phyloP scores from a whole-genome alignment of 306 rosid genomes.

The Inga laurina region DNA sequence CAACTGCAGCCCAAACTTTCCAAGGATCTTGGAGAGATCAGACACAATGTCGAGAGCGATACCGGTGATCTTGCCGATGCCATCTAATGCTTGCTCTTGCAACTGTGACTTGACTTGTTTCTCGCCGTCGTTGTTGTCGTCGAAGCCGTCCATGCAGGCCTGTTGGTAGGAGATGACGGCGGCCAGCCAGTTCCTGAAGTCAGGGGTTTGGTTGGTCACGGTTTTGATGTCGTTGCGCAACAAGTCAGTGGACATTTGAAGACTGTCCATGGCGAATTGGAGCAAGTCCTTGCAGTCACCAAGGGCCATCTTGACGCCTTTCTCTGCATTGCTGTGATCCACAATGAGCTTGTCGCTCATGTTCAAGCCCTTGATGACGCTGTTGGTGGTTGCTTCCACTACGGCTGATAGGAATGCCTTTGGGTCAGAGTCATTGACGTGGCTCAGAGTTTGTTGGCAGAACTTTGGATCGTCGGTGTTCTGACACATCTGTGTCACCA shows the following conservation, averaged over 20 bases:
- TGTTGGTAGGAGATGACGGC: constrained; percentile 50
- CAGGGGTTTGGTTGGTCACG: constrained; percentile 31
- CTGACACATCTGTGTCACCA: constrained; percentile 40
- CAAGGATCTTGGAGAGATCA: constrained; percentile 27
- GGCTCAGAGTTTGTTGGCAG: constrained; percentile 47
- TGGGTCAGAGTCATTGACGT: constrained; percentile 33
- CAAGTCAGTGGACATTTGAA: constrained; percentile 26
- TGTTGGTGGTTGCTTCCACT: constrained; percentile 39
- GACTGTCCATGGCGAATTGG: constrained; percentile 44
- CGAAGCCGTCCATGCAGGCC: constrained; percentile 11
- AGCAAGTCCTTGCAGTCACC: constrained; percentile 68
- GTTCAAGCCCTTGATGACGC: constrained; percentile 45
- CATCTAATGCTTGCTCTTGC: neutral
- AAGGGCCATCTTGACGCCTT: constrained; percentile 43
- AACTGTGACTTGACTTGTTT: constrained; percentile 10
- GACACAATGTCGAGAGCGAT: constrained; percentile 49
- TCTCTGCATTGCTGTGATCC: constrained; percentile 22
- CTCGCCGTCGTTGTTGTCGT: constrained; percentile 21
- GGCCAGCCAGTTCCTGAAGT: constrained; percentile 67
- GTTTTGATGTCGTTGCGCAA: constrained; percentile 36
- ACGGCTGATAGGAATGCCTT: constrained; percentile 44
- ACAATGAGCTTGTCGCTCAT: constrained; percentile 47
- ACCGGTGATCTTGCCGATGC: constrained; percentile 35
- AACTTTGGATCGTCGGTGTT: constrained; percentile 37
- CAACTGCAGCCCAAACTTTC: constrained; percentile 28